These are phyloP conservation scores for Hygrophorus russula DNA, from an alignment of 768 basidiomycete genomes.

Conservation along the genomic window DNA sequence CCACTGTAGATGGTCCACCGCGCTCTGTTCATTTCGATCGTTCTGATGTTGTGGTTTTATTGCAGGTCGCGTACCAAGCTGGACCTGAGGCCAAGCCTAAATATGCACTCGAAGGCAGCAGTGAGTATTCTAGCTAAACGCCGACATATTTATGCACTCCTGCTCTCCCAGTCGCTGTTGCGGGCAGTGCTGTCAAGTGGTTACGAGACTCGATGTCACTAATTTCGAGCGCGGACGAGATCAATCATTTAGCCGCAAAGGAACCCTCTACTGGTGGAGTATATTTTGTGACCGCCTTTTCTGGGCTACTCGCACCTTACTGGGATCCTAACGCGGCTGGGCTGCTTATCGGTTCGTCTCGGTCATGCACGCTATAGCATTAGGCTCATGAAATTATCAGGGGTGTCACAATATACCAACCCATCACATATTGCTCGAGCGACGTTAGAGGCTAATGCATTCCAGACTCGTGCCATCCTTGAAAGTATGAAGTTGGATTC, in stretches of 20 bases:
- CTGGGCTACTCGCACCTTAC: conserved; percentile 91
- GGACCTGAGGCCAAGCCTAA: conserved; percentile 68
- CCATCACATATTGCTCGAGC: conserved; percentile 91
- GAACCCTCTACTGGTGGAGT: conserved; percentile 78
- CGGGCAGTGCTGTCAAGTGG: conserved; percentile 95
- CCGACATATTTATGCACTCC: neutral
- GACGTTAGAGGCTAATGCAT: conserved; percentile 92
- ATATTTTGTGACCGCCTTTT: conserved; percentile 96
- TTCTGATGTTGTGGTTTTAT: neutral
- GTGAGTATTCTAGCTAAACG: conserved; percentile 32
- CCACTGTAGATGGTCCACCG: conserved; percentile 45
- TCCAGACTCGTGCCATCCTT: conserved; percentile 89
- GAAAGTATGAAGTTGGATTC: conserved; percentile 94
- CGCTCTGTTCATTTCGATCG: neutral
- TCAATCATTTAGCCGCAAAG: conserved; percentile 73
- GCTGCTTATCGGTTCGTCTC: conserved; percentile 58
- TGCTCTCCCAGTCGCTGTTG: conserved; percentile 62
- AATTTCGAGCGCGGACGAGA: conserved; percentile 70
- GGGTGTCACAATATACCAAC: conserved; percentile 79
- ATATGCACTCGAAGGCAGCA: conserved; percentile 92
- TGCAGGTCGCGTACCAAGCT: conserved; percentile 80
- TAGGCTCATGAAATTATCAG: conserved; percentile 18
- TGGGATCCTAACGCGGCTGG: conserved; percentile 94
- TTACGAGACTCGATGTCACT: conserved; percentile 83
- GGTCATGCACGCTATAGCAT: neutral